Percentiles rank a stretch among this genome's conserved stretches.
These are phyloP conservation scores for Exophiala aquamarina DNA, from an alignment of 2,329 filamentous ascomycete species.

Conservation along the genomic window DNA sequence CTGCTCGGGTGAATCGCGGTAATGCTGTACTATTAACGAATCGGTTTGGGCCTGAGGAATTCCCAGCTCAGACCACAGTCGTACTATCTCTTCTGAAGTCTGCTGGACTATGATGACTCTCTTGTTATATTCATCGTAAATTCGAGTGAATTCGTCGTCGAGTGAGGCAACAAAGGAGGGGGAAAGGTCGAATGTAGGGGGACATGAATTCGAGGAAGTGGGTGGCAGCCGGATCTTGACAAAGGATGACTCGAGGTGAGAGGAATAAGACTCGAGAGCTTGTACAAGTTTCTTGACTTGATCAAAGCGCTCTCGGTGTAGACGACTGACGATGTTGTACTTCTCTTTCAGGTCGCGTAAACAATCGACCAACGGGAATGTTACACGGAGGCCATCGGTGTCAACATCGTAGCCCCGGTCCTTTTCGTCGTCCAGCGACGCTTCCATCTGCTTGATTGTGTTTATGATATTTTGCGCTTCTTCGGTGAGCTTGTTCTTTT, in stretches of 20 bases:
- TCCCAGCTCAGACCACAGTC: constrained; percentile 92
- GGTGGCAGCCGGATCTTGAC: constrained; percentile 83
- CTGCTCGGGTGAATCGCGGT: constrained; percentile 88
- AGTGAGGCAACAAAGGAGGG: constrained; percentile 81
- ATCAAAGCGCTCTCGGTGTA: constrained; percentile 89
- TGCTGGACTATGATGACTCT: constrained; percentile 74
- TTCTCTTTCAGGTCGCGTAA: constrained; percentile 81
- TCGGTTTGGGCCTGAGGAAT: constrained; percentile 94
- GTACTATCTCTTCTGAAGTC: constrained; percentile 80
- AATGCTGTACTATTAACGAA: constrained; percentile 79
- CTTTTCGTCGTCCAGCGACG: constrained; percentile 76
- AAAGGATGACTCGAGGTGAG: constrained; percentile 87
- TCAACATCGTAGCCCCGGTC: constrained; percentile 64
- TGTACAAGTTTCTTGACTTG: constrained; percentile 95
- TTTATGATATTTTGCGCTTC: constrained; percentile 84
- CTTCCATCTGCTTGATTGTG: constrained; percentile 89
- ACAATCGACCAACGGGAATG: constrained; percentile 79
- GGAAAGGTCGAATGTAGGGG: constrained; percentile 89
- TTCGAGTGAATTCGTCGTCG: constrained; percentile 86
- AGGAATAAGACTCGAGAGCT: constrained; percentile 93
- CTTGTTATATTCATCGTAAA: constrained; percentile 94
- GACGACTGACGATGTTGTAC: constrained; percentile 72
- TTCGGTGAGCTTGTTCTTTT: constrained; percentile 88
- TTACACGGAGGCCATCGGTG: constrained; percentile 70
- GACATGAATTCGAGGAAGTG: constrained; percentile 71